Conservation (phyloP, 1,284 basidiomycete species). For the Ustanciosporium gigantosporum region DNA sequence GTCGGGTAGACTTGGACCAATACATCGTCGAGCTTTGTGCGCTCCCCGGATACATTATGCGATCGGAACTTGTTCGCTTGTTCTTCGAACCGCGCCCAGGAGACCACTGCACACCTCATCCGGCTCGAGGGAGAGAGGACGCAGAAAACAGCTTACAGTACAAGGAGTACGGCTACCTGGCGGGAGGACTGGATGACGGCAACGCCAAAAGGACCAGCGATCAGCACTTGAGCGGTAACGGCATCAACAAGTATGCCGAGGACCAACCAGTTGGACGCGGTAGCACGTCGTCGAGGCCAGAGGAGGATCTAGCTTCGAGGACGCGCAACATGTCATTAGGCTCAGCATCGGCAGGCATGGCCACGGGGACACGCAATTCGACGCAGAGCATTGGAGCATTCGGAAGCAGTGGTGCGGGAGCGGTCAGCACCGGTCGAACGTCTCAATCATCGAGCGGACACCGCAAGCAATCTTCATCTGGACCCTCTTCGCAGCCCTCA, state of each 20-base stretch:
- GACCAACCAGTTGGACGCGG: slow-evolving; percentile 30
- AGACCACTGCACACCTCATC: slow-evolving; percentile 65
- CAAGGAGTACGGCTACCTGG: slow-evolving; percentile 33
- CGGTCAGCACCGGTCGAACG: slow-evolving; percentile 14
- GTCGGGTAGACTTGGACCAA: slow-evolving; percentile 81
- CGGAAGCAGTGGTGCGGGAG: slow-evolving; percentile 4
- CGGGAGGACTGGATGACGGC: slow-evolving; percentile 8
- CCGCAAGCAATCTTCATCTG: slow-evolving; percentile 28
- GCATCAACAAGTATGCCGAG: slow-evolving; percentile 31
- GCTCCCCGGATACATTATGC: slow-evolving; percentile 77
- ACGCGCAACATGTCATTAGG: slow-evolving; percentile 27
- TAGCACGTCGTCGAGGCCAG: slow-evolving; percentile 15
- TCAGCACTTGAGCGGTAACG: slow-evolving; percentile 14
- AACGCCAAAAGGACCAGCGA: slow-evolving; percentile 2
- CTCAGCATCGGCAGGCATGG: slow-evolving; percentile 5
- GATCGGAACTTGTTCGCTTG: slow-evolving; percentile 76
- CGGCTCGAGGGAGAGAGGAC: slow-evolving; percentile 17
- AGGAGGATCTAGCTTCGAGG: slow-evolving; percentile 22
- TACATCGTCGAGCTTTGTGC: slow-evolving; percentile 81
- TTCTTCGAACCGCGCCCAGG: slow-evolving; percentile 87
- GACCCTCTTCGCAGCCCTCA: slow-evolving; percentile 11
- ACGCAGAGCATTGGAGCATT: slow-evolving; percentile 20
- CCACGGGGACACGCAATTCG: slow-evolving; percentile 20
- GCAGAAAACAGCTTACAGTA: slow-evolving; percentile 13
- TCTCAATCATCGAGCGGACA: slow-evolving; percentile 37